These are phyloP conservation scores for Tilletia caries DNA, from an alignment of 1,284 basidiomycete genomes.

Conservation along the genomic window DNA sequence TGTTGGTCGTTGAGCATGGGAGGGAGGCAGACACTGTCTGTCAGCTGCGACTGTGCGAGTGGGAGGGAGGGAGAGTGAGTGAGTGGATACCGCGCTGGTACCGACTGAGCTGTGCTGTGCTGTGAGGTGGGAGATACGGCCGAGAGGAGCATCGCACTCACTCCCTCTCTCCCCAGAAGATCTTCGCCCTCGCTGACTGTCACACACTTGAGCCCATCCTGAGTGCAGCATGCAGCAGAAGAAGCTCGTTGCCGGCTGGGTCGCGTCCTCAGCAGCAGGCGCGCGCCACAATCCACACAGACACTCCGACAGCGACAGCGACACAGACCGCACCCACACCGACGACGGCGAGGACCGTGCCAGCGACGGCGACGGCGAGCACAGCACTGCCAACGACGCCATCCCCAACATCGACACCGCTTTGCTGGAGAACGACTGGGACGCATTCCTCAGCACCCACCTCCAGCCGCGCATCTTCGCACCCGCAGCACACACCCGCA, in stretches of 20 bases:
- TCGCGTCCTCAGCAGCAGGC: neutral
- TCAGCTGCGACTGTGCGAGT: too few relatives aligned
- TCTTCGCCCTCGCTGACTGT: neutral
- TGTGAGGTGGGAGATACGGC: too few relatives aligned
- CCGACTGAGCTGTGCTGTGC: too few relatives aligned
- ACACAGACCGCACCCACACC: constrained; percentile 48
- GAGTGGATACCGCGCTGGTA: too few relatives aligned
- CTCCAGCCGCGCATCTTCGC: constrained; percentile 26
- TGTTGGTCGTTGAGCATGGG: too few relatives aligned
- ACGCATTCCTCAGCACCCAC: constrained; percentile 23
- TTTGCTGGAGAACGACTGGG: constrained; percentile 30
- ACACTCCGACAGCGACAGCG: too few relatives aligned
- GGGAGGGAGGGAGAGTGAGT: too few relatives aligned
- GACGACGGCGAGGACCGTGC: constrained; percentile 16
- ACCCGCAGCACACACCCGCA: constrained; percentile 28
- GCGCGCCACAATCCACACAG: neutral
- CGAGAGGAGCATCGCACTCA: too few relatives aligned
- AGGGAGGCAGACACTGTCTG: too few relatives aligned
- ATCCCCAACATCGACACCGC: constrained; percentile 16
- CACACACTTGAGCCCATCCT: neutral
- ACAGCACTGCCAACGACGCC: constrained; percentile 14
- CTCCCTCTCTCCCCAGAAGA: neutral
- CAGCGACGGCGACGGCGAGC: constrained; percentile 31
- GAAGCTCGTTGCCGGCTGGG: constrained; percentile 9
- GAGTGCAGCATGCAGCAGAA: constrained; percentile 9